Evolutionary conservation across 306 rosid genomes (phyloP).

Genomic region (Spatholobus suberectus): DNA sequence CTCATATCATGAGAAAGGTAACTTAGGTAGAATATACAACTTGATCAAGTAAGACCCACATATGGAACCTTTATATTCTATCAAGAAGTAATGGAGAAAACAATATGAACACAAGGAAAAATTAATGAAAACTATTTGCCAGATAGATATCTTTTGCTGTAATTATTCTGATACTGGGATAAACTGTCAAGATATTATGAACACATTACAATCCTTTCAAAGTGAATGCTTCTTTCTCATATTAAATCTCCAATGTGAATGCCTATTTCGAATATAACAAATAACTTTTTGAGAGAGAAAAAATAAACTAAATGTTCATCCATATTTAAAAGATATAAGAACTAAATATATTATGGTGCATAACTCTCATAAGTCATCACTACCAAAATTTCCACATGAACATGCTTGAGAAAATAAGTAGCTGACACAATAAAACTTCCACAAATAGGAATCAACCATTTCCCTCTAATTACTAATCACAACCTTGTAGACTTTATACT

Average conservation of each 20-base stretch:
- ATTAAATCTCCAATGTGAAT: not conserved
- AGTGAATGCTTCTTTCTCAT: not conserved
- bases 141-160: not conserved
- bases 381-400: not conserved
- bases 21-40: constrained; percentile 20
- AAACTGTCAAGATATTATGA: not conserved
- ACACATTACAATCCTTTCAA: not conserved
- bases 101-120: not conserved
- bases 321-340: not conserved
- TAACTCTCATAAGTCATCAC: not conserved
- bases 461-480: constrained; percentile 20
- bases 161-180: not conserved
- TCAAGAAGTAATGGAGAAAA: constrained; percentile 17
- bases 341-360: not conserved
- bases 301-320: not conserved
- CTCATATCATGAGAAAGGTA: not conserved
- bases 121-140: not conserved
- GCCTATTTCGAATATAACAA: not conserved
- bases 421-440: not conserved
- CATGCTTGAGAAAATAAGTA: constrained; percentile 14
- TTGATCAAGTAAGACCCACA: constrained; percentile 11
- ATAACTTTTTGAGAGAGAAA: not conserved
- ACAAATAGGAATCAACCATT: not conserved
- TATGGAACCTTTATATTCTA: not conserved
- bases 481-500: constrained; percentile 44